phyloP scores from a whole-genome alignment of 2,329 filamentous ascomycete species.

The Calonectria henricotiae region DNA sequence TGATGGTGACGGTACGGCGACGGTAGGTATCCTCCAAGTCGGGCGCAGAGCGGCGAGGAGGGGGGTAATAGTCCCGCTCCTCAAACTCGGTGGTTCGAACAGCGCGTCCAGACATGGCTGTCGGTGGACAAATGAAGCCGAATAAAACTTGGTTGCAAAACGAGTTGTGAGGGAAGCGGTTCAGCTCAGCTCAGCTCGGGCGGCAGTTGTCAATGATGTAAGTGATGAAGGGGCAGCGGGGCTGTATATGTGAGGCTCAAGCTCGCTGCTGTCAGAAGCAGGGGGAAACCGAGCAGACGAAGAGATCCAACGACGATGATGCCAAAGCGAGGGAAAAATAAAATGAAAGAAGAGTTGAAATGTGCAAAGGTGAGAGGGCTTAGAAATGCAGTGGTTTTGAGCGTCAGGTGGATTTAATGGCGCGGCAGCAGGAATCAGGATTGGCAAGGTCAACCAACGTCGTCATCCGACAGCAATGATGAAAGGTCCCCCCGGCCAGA shows the following conservation, averaged over 20 bases:
- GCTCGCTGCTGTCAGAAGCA: slow-evolving; percentile 35
- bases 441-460: slow-evolving; percentile 51
- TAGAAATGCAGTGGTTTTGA: slow-evolving; percentile 41
- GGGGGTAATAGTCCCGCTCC: slow-evolving; percentile 64
- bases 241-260: slow-evolving; percentile 42
- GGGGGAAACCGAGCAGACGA: slow-evolving; percentile 37
- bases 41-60: slow-evolving; percentile 58
- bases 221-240: slow-evolving; percentile 22
- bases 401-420: slow-evolving; percentile 53
- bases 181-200: background rate
- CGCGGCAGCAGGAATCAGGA: slow-evolving; percentile 51
- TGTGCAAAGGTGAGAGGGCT: slow-evolving; percentile 28
- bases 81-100: slow-evolving; percentile 61
- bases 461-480: slow-evolving; percentile 53
- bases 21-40: slow-evolving; percentile 58
- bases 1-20: slow-evolving; percentile 58
- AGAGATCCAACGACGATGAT: slow-evolving; percentile 40
- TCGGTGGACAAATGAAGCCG: slow-evolving; percentile 24
- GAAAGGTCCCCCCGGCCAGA: slow-evolving; percentile 50
- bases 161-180: slow-evolving; percentile 19
- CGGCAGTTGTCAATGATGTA: slow-evolving; percentile 30
- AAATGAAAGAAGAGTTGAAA: slow-evolving; percentile 30
- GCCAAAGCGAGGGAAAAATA: slow-evolving; percentile 31
- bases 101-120: slow-evolving; percentile 50
- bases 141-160: slow-evolving; percentile 32